These are phyloP conservation scores for Cinchona pubescens DNA, from an alignment of 257 asterid species.

Conservation along the genomic window DNA sequence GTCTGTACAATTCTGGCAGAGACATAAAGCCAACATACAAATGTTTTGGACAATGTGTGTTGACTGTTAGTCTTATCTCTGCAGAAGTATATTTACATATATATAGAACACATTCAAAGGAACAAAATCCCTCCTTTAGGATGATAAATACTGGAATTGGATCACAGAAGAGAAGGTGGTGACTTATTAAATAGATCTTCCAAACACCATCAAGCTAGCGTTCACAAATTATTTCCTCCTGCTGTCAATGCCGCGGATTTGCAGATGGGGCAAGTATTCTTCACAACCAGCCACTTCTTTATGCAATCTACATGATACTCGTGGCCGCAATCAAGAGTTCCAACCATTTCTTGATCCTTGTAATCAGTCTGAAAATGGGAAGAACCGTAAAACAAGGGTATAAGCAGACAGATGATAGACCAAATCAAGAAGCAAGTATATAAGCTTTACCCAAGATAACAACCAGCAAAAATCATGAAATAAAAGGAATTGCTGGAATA, in stretches of 20 bases:
- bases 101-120: slow-evolving; percentile 43
- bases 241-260: slow-evolving; percentile 56
- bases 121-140: slow-evolving; percentile 25
- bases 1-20: slow-evolving; percentile 58
- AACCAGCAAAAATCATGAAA: neutral
- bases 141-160: slow-evolving; percentile 32
- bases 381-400: neutral
- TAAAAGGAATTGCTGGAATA: neutral
- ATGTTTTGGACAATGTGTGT: slow-evolving; percentile 25
- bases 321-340: slow-evolving; percentile 62
- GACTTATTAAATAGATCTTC: slow-evolving; percentile 15
- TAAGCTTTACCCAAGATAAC: neutral
- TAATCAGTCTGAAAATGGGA: slow-evolving; percentile 44
- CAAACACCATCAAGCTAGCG: slow-evolving; percentile 10
- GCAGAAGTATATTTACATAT: slow-evolving; percentile 57
- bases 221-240: slow-evolving; percentile 35
- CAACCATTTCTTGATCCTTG: slow-evolving; percentile 45
- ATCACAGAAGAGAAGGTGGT: slow-evolving; percentile 24
- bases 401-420: neutral
- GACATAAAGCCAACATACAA: slow-evolving; percentile 32
- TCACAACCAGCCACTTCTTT: slow-evolving; percentile 62
- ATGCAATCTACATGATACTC: slow-evolving; percentile 69
- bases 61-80: slow-evolving; percentile 37
- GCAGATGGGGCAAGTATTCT: slow-evolving; percentile 72
- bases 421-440: neutral